A percentile compares a stretch with the other conserved stretches of the same genome.
Conservation (phyloP, 225 moss, liverwort and hornwort species). For the Bryoerythrophyllum caledonicum region DNA sequence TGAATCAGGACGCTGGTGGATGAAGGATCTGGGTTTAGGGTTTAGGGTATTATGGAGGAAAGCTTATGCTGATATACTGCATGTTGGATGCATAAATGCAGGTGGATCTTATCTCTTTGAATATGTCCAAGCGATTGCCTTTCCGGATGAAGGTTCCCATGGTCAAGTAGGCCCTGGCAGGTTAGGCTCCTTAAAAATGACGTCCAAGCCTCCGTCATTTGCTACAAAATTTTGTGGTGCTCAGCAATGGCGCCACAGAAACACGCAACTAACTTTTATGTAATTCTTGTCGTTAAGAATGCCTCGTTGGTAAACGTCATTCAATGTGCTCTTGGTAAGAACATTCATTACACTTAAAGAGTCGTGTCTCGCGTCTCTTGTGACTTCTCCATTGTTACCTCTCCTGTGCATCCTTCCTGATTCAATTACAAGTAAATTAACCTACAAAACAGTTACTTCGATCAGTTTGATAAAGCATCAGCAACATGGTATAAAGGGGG, state of each 20-base stretch:
- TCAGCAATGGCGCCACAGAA: neutral
- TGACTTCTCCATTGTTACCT: too few relatives aligned
- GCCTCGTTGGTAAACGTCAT: too few relatives aligned
- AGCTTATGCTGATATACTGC: neutral
- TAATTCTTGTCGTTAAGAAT: neutral
- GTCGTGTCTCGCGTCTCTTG: too few relatives aligned
- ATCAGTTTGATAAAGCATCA: too few relatives aligned
- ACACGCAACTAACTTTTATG: neutral
- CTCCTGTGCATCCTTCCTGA: too few relatives aligned
- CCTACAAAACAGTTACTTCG: too few relatives aligned
- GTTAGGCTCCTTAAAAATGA: too few relatives aligned
- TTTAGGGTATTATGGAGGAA: neutral
- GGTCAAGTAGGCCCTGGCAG: constrained; percentile 67
- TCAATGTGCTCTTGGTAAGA: too few relatives aligned
- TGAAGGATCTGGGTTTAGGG: neutral
- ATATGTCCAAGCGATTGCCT: constrained; percentile 70
- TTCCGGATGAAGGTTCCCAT: constrained; percentile 77
- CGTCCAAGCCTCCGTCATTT: constrained; percentile 42
- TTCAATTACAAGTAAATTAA: too few relatives aligned
- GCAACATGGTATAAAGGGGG: too few relatives aligned
- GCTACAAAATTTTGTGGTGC: neutral
- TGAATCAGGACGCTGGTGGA: neutral
- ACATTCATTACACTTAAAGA: too few relatives aligned
- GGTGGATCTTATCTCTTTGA: constrained; percentile 92
- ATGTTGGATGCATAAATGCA: constrained; percentile 26